Conservation (phyloP, 2,329 filamentous ascomycete species). For the Graphilbum fragrans region DNA sequence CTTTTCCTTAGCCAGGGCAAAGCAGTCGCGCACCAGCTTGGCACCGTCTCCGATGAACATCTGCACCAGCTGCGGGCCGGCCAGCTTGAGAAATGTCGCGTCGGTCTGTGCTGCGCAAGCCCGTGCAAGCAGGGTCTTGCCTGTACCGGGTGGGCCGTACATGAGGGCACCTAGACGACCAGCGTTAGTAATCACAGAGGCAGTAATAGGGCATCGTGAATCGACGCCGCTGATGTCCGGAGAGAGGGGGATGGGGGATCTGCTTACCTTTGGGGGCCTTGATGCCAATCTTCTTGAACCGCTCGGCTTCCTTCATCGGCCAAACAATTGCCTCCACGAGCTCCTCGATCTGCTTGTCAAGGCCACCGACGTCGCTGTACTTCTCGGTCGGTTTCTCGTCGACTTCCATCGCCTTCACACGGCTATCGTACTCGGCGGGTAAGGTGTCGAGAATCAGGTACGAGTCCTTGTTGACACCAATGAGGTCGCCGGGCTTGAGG, state of each 20-base stretch:
- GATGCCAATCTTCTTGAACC: slow-evolving; percentile 99
- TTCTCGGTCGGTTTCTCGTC: slow-evolving; percentile 99
- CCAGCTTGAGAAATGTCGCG: slow-evolving; percentile 96
- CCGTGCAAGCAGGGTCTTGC: slow-evolving; percentile 84
- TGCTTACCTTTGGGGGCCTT: slow-evolving; percentile 88
- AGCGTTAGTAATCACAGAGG: background rate
- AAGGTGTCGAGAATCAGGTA: slow-evolving; percentile 95
- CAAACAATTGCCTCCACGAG: slow-evolving; percentile 96
- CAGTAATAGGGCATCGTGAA: background rate
- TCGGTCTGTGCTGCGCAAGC: slow-evolving; percentile 97
- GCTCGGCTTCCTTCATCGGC: slow-evolving; percentile 99
- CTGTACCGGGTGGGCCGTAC: slow-evolving; percentile 89
- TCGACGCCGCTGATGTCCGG: background rate
- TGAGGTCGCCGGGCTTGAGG: slow-evolving; percentile 89
- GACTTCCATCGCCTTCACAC: slow-evolving; percentile 99
- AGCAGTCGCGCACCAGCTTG: slow-evolving; percentile 94
- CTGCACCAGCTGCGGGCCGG: slow-evolving; percentile 92
- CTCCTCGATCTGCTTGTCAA: slow-evolving; percentile 99
- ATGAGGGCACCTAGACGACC: slow-evolving; percentile 77
- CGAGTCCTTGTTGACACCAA: slow-evolving; percentile 98
- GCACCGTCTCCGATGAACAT: slow-evolving; percentile 99
- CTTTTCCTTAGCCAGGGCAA: slow-evolving; percentile 96
- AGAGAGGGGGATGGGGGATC: background rate
- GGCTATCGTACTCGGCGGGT: slow-evolving; percentile 94
- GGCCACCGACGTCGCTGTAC: slow-evolving; percentile 92